Conservation (phyloP, 257 asterid species). For the Sherardia arvensis region DNA sequence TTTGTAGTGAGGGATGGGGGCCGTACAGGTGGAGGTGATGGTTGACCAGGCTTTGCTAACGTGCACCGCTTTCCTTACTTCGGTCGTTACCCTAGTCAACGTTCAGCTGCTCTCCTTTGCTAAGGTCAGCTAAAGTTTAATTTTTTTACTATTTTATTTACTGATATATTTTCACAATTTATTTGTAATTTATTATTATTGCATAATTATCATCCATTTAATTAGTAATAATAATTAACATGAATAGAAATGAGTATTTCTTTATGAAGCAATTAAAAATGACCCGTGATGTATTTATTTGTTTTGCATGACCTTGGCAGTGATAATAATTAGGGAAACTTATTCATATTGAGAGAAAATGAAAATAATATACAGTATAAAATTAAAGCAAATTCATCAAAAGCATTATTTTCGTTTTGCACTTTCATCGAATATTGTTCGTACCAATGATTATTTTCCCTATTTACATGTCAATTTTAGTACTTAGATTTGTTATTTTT, state of each 20-base stretch:
- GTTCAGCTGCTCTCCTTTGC: constrained; percentile 23
- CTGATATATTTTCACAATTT: not conserved
- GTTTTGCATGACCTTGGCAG: not conserved
- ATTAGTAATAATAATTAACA: not conserved
- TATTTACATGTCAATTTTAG: not conserved
- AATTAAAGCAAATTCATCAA: too few species aligned
- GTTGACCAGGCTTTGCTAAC: constrained; percentile 39
- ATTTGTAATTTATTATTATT: not conserved
- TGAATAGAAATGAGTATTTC: not conserved
- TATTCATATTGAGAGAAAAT: too few species aligned
- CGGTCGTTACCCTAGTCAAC: constrained; percentile 16
- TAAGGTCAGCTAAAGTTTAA: constrained; percentile 19
- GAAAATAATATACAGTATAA: too few species aligned
- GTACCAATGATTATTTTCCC: not conserved
- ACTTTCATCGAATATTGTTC: not conserved
- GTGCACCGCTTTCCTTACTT: constrained; percentile 27
- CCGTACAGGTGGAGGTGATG: constrained; percentile 41
- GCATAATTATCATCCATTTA: not conserved
- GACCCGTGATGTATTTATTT: not conserved
- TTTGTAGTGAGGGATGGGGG: constrained; percentile 16
- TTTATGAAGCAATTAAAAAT: not conserved
- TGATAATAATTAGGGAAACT: too few species aligned
- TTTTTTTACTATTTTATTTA: not conserved
- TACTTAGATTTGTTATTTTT: too few species aligned
- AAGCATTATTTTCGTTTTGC: not conserved